A percentile compares a stretch with the other conserved stretches of the same genome.
These are phyloP conservation scores for Magnaporthales sp. DNA, from an alignment of 2,329 filamentous ascomycete genomes.

Conservation along the genomic window DNA sequence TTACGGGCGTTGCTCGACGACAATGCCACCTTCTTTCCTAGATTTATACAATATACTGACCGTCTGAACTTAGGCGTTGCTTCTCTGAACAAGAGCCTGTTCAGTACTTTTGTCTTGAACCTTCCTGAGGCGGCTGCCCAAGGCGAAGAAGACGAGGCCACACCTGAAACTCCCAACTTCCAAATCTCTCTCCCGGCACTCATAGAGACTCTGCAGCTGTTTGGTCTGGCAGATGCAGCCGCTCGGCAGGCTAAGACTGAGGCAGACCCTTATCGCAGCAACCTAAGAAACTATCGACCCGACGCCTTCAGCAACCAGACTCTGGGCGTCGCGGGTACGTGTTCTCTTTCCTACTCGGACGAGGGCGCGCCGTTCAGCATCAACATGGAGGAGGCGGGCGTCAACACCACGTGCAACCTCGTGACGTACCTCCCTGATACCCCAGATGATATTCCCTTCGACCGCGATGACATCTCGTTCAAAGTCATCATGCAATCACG, in stretches of 20 bases:
- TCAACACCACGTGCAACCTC: constrained; percentile 83
- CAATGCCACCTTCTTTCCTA: background rate
- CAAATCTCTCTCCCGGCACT: constrained; percentile 81
- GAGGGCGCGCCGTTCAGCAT: constrained; percentile 75
- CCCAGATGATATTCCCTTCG: constrained; percentile 78
- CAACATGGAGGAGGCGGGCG: constrained; percentile 74
- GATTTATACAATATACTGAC: background rate
- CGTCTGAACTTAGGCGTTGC: constrained; percentile 47
- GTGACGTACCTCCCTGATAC: constrained; percentile 75
- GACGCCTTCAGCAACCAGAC: constrained; percentile 79
- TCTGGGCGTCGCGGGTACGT: constrained; percentile 77
- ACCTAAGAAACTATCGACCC: constrained; percentile 50
- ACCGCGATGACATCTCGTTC: constrained; percentile 69
- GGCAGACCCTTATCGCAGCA: constrained; percentile 51
- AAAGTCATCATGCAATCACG: constrained; percentile 90
- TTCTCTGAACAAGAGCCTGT: constrained; percentile 82
- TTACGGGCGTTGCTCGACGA: background rate
- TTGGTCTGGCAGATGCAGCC: constrained; percentile 69
- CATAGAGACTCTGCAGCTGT: constrained; percentile 91
- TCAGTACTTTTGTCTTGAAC: constrained; percentile 74
- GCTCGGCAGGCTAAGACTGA: constrained; percentile 49
- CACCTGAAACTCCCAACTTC: constrained; percentile 56
- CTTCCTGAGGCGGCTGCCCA: constrained; percentile 19
- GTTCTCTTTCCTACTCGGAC: constrained; percentile 68
- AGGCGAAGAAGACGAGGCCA: constrained; percentile 27